These are phyloP conservation scores for Pichia ethanolica DNA, from an alignment of 805 yeast species.

Conservation along the genomic window DNA sequence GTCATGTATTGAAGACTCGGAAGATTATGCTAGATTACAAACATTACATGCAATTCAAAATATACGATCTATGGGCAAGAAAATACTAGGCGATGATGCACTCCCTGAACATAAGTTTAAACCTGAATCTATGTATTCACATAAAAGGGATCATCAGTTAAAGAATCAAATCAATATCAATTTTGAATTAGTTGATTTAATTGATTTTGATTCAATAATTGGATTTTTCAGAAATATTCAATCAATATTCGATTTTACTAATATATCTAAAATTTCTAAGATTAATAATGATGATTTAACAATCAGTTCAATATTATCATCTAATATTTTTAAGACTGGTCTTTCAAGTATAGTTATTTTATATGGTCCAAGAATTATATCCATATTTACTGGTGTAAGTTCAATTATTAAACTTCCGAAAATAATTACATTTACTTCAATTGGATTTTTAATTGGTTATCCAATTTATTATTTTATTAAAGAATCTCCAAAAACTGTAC, in stretches of 20 bases:
- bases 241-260: slow-evolving; percentile 34
- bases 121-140: slow-evolving; percentile 75
- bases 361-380: slow-evolving; percentile 24
- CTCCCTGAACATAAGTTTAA: slow-evolving; percentile 56
- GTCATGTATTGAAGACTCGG: slow-evolving; percentile 56
- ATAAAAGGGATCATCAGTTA: slow-evolving; percentile 60
- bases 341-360: slow-evolving; percentile 20
- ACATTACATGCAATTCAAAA: slow-evolving; percentile 56
- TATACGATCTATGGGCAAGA: slow-evolving; percentile 56
- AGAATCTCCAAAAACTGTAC: slow-evolving; percentile 87
- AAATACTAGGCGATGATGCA: slow-evolving; percentile 45
- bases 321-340: slow-evolving; percentile 23
- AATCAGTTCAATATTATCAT: slow-evolving; percentile 16
- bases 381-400: slow-evolving; percentile 25
- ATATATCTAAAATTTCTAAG: slow-evolving; percentile 27
- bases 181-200: slow-evolving; percentile 62
- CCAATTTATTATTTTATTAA: slow-evolving; percentile 46
- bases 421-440: slow-evolving; percentile 27
- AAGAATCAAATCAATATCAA: slow-evolving; percentile 50
- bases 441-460: slow-evolving; percentile 28
- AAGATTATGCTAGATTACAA: slow-evolving; percentile 53
- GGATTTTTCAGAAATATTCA: slow-evolving; percentile 5
- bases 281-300: slow-evolving; percentile 31
- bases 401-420: slow-evolving; percentile 24
- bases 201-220: slow-evolving; percentile 68